Percentiles rank a stretch among this genome's conserved stretches.
Evolutionary conservation across 345 rosid species (phyloP).

Genomic region (Firmiana major): DNA sequence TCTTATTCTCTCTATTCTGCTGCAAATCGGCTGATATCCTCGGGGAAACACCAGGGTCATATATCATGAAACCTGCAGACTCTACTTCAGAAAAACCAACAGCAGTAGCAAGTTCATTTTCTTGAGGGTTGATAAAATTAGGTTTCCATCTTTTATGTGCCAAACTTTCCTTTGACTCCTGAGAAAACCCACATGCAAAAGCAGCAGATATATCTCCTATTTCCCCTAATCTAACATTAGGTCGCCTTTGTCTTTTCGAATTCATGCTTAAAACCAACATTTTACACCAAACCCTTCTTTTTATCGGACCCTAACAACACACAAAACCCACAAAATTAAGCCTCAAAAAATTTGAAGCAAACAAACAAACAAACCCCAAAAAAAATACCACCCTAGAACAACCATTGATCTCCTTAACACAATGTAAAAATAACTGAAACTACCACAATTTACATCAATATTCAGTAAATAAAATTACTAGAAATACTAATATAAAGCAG

Average conservation of each 20-base stretch:
- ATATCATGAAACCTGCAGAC: conserved; percentile 21
- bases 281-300: conserved; percentile 11
- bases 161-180: conserved; percentile 16
- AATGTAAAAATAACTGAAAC: not conserved
- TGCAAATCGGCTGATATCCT: conserved; percentile 28
- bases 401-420: not conserved
- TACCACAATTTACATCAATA: not conserved
- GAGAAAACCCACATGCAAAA: conserved; percentile 47
- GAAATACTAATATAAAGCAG: not conserved
- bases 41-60: conserved; percentile 20
- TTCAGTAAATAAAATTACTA: not conserved
- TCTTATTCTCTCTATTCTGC: conserved; percentile 34
- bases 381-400: not conserved
- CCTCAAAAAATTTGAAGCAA: not conserved
- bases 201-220: conserved; percentile 62
- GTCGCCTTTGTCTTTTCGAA: conserved; percentile 49
- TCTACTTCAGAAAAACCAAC: conserved; percentile 18
- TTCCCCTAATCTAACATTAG: conserved; percentile 59
- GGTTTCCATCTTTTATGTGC: conserved; percentile 31
- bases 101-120: conserved; percentile 4
- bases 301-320: conserved; percentile 21
- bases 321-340: conserved; percentile 11
- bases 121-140: conserved; percentile 21
- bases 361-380: not conserved
- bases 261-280: conserved; percentile 52